Evolutionary conservation across 1,284 basidiomycete species (phyloP), one percentile per base, ranked within the genome.

Genomic region (Schizophyllum amplum): DNA sequence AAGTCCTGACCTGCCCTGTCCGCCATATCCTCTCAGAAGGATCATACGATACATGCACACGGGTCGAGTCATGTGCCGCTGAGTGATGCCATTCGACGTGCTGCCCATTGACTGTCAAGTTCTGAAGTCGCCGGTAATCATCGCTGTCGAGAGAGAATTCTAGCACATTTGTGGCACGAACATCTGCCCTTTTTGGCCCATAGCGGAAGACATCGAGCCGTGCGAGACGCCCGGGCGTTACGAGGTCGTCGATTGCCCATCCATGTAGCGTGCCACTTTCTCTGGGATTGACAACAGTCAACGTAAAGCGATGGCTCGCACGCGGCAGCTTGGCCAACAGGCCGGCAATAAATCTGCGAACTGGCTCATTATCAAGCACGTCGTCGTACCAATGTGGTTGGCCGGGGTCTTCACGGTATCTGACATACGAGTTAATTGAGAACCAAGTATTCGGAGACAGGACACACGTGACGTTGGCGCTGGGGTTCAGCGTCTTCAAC

Each of bases 351-450:
- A 90, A 90, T 0, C 63, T 60, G 56, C 79, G 72, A 2, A 88
- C 83, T 26, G 70, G 68, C 2, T 76, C 68, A 60, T 83, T 86
- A 47, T 73, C 69, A 55, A 92, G 75, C 6, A 90, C 70, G 2
- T 73, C 68, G 2, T 77, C 69, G 66, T 87, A 93, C 84, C 87
- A 92, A 66, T 92, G 90, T 0, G 74, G 75, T 60, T 80, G 65
- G 1, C 78, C 79, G 1, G 75, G 69, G 55, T 87, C 84, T 70
- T 91, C 89, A n/a, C 73, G 71, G 59, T 80, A 81, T n/a, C 85
- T 88, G 54, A 4, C 3, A 6, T 5, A 13, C 13, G 5, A 13
- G 27, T 33, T 33, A 33, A 33, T 13, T 5, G 13, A 6, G 5
- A 33, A 13, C 27, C 27, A 33, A 33, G 27, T 33, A 33, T 33